These are phyloP conservation scores for Sanchytrium tribonematis DNA, from an alignment of 371 early-diverging fungal genomes.

Conservation along the genomic window DNA sequence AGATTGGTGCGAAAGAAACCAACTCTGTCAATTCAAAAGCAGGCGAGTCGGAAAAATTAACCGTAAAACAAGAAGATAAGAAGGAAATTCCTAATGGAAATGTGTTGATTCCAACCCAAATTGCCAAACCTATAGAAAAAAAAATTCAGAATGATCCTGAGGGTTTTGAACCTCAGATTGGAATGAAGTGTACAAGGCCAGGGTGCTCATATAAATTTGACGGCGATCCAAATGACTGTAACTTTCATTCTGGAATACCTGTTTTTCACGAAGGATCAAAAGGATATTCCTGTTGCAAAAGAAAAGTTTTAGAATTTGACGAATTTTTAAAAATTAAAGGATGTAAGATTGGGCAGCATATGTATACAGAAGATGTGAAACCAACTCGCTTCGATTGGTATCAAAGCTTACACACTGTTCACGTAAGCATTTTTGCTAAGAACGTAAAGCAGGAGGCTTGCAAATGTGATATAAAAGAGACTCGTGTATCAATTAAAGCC, in stretches of 20 bases:
- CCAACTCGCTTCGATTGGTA: constrained; percentile 57
- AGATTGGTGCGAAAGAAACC: neutral
- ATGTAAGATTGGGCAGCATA: constrained; percentile 48
- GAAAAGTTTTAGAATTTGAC: constrained; percentile 79
- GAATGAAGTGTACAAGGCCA: constrained; percentile 52
- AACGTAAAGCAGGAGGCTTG: constrained; percentile 30
- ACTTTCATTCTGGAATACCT: constrained; percentile 57
- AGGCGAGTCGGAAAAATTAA: neutral
- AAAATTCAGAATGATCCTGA: constrained; percentile 36
- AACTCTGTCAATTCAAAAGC: neutral
- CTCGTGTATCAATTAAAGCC: neutral
- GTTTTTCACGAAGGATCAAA: constrained; percentile 51
- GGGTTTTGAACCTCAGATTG: constrained; percentile 24
- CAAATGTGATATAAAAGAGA: neutral
- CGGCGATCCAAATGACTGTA: constrained; percentile 29
- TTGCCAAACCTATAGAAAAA: constrained; percentile 11
- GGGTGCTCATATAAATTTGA: constrained; percentile 35
- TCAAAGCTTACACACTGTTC: constrained; percentile 51
- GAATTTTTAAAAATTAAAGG: constrained; percentile 79
- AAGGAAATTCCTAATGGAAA: constrained; percentile 4
- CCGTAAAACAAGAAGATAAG: constrained; percentile 4
- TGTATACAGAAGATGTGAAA: constrained; percentile 22
- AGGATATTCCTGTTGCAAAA: constrained; percentile 61
- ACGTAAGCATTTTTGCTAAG: constrained; percentile 69
- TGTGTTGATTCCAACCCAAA: neutral